Evolutionary conservation across 2,329 filamentous ascomycete genomes (phyloP).

Genomic region (Didymella pinodella): DNA sequence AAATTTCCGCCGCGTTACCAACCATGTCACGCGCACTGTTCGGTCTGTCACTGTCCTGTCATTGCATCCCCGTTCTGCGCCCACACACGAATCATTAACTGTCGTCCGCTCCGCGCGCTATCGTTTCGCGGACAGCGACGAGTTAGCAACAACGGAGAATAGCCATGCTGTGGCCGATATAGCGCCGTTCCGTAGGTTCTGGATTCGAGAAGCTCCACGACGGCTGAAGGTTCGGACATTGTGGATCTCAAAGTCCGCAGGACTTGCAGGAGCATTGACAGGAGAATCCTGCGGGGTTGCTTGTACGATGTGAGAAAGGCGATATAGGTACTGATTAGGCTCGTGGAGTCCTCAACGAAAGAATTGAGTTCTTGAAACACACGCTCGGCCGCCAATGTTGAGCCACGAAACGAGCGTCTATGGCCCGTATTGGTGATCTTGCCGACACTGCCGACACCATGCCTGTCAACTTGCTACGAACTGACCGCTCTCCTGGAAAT

Average conservation of each 20-base stretch:
- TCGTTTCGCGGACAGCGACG: constrained; percentile 6
- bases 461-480: background rate
- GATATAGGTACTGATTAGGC: background rate
- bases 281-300: background rate
- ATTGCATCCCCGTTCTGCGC: background rate
- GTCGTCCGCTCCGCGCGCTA: constrained; percentile 2
- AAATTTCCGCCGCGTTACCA: constrained; percentile 6
- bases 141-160: constrained; percentile 1
- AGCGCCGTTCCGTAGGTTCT: constrained; percentile 5
- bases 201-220: background rate
- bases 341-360: background rate
- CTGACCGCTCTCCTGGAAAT: background rate
- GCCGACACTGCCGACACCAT: background rate
- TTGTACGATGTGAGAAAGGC: background rate
- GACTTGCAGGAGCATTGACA: too few species aligned
- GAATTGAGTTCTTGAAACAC: constrained; percentile 7
- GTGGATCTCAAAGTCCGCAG: background rate
- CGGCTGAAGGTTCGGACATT: background rate
- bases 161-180: constrained; percentile 5
- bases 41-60: constrained; percentile 14
- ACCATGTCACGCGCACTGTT: constrained; percentile 14
- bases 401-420: background rate
- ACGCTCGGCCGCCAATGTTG: background rate
- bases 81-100: constrained; percentile 5
- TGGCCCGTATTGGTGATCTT: background rate